Conservation (phyloP, 2,329 filamentous ascomycete species). For the Colletotrichum agaves region DNA sequence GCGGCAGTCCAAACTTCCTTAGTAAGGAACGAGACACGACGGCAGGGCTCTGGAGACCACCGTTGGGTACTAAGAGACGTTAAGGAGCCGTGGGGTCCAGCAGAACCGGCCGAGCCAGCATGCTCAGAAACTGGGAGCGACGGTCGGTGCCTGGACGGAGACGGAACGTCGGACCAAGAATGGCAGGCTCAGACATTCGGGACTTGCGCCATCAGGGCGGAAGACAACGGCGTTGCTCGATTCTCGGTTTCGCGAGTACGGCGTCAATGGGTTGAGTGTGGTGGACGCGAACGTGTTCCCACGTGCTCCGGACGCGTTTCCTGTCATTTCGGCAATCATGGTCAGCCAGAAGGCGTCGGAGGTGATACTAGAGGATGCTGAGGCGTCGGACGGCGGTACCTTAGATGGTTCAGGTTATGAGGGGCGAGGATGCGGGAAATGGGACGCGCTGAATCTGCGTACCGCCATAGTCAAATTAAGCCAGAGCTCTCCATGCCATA, state of each 20-base stretch:
- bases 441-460: slow-evolving; percentile 1
- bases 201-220: slow-evolving; percentile 65
- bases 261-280: slow-evolving; percentile 65
- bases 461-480: background rate
- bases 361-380: slow-evolving; percentile 50
- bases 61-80: slow-evolving; percentile 2
- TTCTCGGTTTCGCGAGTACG: slow-evolving; percentile 65
- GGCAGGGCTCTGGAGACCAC: background rate
- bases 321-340: slow-evolving; percentile 58
- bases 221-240: slow-evolving; percentile 68
- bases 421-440: background rate
- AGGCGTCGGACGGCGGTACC: background rate
- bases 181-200: slow-evolving; percentile 59
- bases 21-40: background rate
- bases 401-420: background rate
- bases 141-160: slow-evolving; percentile 38
- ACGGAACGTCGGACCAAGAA: slow-evolving; percentile 55
- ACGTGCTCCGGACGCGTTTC: slow-evolving; percentile 55
- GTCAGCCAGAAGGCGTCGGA: slow-evolving; percentile 66
- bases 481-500: slow-evolving; percentile 16
- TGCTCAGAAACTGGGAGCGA: slow-evolving; percentile 34
- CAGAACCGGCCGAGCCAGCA: slow-evolving; percentile 36
- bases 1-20: background rate
- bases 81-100: slow-evolving; percentile 22
- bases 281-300: slow-evolving; percentile 70